phyloP scores from a whole-genome alignment of 176 grass and related monocot species.

The Oropetium thomaeum region DNA sequence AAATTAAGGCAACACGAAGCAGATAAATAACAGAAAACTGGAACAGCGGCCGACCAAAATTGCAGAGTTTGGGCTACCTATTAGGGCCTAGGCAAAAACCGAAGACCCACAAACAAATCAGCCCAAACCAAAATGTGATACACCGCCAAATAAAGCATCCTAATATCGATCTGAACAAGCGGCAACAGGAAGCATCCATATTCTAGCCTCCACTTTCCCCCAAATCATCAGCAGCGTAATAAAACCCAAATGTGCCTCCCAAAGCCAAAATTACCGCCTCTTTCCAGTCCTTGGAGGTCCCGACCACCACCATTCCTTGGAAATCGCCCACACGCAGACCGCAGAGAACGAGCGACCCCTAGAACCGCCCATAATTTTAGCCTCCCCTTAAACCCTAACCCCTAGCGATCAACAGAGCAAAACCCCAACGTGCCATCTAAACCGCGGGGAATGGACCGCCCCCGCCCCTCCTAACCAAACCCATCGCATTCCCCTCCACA shows the following conservation, averaged over 20 bases:
- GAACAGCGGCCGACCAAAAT: background rate
- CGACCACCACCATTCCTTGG: background rate
- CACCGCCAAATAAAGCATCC: background rate
- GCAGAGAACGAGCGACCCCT: background rate
- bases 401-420: conserved; percentile 22
- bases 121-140: background rate
- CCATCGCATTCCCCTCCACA: background rate
- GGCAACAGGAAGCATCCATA: background rate
- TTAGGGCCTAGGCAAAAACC: background rate
- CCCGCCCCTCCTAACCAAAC: background rate
- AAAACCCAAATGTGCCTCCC: conserved; percentile 7
- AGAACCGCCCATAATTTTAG: background rate
- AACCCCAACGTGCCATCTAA: conserved; percentile 1
- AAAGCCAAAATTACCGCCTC: background rate
- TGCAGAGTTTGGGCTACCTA: background rate
- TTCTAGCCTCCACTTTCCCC: background rate
- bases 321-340: background rate
- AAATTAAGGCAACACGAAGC: background rate
- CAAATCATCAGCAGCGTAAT: conserved; percentile 3
- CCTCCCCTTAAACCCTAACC: conserved; percentile 41
- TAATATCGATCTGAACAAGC: background rate
- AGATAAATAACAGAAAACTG: background rate
- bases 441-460: too few relatives aligned
- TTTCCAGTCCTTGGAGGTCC: background rate
- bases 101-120: background rate